phyloP scores from a whole-genome alignment of 2,329 filamentous ascomycete genomes.

The Aspergillaceae sp. region DNA sequence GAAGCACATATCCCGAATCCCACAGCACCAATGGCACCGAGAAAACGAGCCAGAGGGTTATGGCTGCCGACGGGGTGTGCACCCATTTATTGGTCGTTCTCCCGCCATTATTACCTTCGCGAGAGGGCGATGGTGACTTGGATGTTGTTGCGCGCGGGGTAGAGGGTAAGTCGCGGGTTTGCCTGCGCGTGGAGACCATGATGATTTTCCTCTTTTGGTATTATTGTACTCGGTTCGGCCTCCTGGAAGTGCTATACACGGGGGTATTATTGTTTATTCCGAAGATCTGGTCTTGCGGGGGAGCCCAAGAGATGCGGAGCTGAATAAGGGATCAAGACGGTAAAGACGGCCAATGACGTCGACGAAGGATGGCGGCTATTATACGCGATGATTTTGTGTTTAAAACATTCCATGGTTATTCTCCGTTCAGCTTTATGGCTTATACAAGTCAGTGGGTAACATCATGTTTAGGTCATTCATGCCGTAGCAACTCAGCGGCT shows the following conservation, averaged over 20 bases:
- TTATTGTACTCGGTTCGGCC: no score
- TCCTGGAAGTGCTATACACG: no score
- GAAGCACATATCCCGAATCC: conserved; percentile 71
- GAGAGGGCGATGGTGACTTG: conserved; percentile 17
- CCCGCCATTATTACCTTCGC: conserved; percentile 2
- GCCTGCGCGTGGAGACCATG: conserved; percentile 52
- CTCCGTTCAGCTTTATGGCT: no score
- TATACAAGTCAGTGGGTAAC: no score
- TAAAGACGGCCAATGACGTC: background rate
- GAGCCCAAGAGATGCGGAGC: no score
- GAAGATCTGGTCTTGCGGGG: no score
- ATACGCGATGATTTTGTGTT: background rate
- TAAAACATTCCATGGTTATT: background rate
- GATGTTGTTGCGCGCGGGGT: conserved; percentile 17
- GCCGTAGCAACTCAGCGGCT: no score
- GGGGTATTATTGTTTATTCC: no score
- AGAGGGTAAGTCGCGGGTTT: conserved; percentile 43
- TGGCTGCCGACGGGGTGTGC: conserved; percentile 52
- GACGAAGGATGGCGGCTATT: background rate
- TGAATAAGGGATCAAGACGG: background rate
- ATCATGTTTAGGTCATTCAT: no score
- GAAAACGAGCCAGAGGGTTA: conserved; percentile 62
- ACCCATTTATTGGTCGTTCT: conserved; percentile 36
- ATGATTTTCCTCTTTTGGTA: background rate
- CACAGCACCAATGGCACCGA: conserved; percentile 72